Percentiles rank a stretch among this genome's conserved stretches.
phyloP scores from a whole-genome alignment of 2,329 filamentous ascomycete species.

The Trichoderma atrobrunneum region DNA sequence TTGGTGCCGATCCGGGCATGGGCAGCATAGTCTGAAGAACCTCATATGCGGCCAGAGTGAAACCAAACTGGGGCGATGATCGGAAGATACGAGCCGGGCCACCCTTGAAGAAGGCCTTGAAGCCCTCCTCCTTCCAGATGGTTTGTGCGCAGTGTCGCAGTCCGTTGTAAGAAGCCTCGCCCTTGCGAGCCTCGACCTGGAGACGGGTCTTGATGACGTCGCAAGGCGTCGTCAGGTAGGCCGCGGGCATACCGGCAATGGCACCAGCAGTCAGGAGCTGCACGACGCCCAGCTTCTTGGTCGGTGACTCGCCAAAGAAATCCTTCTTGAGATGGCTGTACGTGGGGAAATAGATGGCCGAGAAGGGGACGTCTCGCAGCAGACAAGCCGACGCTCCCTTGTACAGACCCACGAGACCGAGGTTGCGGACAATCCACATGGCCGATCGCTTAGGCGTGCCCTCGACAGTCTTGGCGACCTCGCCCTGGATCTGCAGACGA shows the following conservation, averaged over 20 bases:
- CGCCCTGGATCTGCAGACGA: slow-evolving; percentile 93
- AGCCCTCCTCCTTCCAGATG: slow-evolving; percentile 86
- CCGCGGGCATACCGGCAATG: slow-evolving; percentile 87
- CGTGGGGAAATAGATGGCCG: slow-evolving; percentile 96
- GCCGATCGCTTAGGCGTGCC: slow-evolving; percentile 83
- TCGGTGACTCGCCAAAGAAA: slow-evolving; percentile 83
- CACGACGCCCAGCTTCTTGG: slow-evolving; percentile 83
- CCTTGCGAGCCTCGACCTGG: slow-evolving; percentile 95
- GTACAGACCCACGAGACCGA: slow-evolving; percentile 92
- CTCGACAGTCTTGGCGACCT: slow-evolving; percentile 84
- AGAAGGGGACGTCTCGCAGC: slow-evolving; percentile 95
- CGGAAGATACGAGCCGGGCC: slow-evolving; percentile 92
- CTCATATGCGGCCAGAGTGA: slow-evolving; percentile 94
- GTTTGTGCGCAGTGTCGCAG: slow-evolving; percentile 82
- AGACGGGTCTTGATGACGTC: slow-evolving; percentile 99
- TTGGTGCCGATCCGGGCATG: slow-evolving; percentile 59
- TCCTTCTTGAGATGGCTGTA: slow-evolving; percentile 95
- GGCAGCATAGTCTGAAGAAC: slow-evolving; percentile 79
- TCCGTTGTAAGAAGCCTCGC: slow-evolving; percentile 82
- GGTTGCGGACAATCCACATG: slow-evolving; percentile 95
- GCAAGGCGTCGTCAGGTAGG: slow-evolving; percentile 94
- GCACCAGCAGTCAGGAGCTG: slow-evolving; percentile 93
- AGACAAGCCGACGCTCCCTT: slow-evolving; percentile 95
- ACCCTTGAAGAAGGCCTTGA: slow-evolving; percentile 97
- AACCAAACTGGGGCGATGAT: slow-evolving; percentile 95